A percentile compares a stretch with the other conserved stretches of the same genome.
phyloP scores from a whole-genome alignment of 2,329 filamentous ascomycete species.

The Penicillium sp. region DNA sequence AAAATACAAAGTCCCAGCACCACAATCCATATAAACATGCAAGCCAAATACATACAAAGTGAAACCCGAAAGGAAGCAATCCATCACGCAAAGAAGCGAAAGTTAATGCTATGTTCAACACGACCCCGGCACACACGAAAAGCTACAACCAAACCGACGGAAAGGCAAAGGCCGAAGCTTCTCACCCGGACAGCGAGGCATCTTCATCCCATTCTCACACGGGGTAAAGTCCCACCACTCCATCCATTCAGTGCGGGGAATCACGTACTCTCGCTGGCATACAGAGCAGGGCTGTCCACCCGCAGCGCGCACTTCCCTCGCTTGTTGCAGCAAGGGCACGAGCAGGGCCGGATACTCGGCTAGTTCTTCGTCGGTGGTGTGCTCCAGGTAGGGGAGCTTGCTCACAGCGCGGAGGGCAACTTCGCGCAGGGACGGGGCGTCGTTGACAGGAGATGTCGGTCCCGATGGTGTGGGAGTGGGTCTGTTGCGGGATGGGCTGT shows the following conservation, averaged over 20 bases:
- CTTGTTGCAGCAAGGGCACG: slow-evolving; percentile 29
- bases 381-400: slow-evolving; percentile 30
- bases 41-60: slow-evolving; percentile 9
- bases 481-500: slow-evolving; percentile 3
- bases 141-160: slow-evolving; percentile 35
- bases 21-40: slow-evolving; percentile 10
- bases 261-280: slow-evolving; percentile 35
- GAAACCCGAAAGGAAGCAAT: background rate
- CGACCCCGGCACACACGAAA: slow-evolving; percentile 28
- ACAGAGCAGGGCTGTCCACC: slow-evolving; percentile 36
- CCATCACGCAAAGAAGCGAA: background rate
- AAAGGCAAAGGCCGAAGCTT: slow-evolving; percentile 35
- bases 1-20: background rate
- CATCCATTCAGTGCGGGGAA: slow-evolving; percentile 38
- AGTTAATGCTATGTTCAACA: background rate
- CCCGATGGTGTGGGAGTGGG: background rate
- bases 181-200: slow-evolving; percentile 25
- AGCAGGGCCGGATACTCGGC: slow-evolving; percentile 29
- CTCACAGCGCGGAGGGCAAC: slow-evolving; percentile 34
- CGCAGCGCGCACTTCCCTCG: slow-evolving; percentile 28
- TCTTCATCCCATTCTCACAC: slow-evolving; percentile 33
- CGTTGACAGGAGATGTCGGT: slow-evolving; percentile 4
- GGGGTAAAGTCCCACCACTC: slow-evolving; percentile 40
- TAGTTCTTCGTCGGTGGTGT: slow-evolving; percentile 31
- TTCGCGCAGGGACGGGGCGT: slow-evolving; percentile 38